These are phyloP conservation scores for Silene noctiflora DNA, from an alignment of 179 eudicot genomes.

Conservation along the genomic window DNA sequence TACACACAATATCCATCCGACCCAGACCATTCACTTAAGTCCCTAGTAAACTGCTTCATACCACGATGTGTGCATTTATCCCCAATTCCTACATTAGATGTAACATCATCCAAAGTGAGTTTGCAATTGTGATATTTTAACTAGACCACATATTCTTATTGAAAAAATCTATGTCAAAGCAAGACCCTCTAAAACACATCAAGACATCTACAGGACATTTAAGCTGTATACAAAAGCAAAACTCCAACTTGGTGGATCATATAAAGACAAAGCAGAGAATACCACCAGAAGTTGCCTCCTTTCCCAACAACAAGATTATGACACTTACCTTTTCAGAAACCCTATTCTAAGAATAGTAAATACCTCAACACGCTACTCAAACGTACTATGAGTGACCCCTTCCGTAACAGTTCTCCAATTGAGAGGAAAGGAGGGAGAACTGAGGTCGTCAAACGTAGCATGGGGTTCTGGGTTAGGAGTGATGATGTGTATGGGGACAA, in stretches of 20 bases:
- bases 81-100: constrained; percentile 56
- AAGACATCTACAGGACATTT: background rate
- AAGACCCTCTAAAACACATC: background rate
- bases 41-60: constrained; percentile 49
- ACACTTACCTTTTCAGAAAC: too few relatives aligned
- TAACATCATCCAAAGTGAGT: constrained; percentile 16
- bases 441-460: background rate
- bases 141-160: background rate
- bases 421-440: background rate
- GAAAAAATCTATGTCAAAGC: background rate
- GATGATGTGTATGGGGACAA: too few relatives aligned
- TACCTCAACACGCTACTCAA: too few relatives aligned
- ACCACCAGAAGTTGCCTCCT: too few relatives aligned
- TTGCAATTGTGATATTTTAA: background rate
- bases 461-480: too few relatives aligned
- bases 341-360: too few relatives aligned
- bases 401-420: background rate
- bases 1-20: constrained; percentile 45
- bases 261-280: too few relatives aligned
- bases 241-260: too few relatives aligned
- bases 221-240: too few relatives aligned
- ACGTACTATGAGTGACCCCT: background rate
- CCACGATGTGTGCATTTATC: constrained; percentile 70
- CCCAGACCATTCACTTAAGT: constrained; percentile 47
- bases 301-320: too few relatives aligned